Conservation (phyloP, 441 rosid species). For the Arabidopsis lyrata region DNA sequence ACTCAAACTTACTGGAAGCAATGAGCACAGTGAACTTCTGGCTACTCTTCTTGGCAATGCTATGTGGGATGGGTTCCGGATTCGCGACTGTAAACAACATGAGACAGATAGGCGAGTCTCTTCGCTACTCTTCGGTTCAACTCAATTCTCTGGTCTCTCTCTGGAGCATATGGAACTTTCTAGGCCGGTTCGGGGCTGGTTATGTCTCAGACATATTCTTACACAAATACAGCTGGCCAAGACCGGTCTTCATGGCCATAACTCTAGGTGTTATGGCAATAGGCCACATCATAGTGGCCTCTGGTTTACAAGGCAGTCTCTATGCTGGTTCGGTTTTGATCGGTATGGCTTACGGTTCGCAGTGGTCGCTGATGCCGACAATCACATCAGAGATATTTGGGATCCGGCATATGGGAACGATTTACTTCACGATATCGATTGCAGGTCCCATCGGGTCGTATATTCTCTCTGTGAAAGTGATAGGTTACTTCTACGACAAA, state of each 20-base stretch:
- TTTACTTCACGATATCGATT: constrained; percentile 67
- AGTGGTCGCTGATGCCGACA: constrained; percentile 81
- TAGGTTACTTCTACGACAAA: constrained; percentile 69
- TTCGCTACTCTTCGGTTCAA: constrained; percentile 60
- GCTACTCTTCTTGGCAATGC: constrained; percentile 80
- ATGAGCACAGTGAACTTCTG: constrained; percentile 68
- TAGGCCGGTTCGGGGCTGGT: constrained; percentile 60
- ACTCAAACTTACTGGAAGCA: constrained; percentile 61
- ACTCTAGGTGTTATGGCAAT: constrained; percentile 56
- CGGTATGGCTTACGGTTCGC: constrained; percentile 76
- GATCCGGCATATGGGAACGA: constrained; percentile 68
- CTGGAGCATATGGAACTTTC: constrained; percentile 54
- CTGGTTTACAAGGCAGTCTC: constrained; percentile 57
- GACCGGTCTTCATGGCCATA: constrained; percentile 67
- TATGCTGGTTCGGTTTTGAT: constrained; percentile 63
- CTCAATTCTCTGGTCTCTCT: constrained; percentile 59
- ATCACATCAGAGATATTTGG: constrained; percentile 75
- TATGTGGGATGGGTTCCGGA: constrained; percentile 83
- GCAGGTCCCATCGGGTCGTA: constrained; percentile 75
- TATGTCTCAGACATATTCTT: constrained; percentile 60
- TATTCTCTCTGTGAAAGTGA: constrained; percentile 64
- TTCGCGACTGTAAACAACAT: constrained; percentile 67
- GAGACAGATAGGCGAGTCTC: constrained; percentile 76
- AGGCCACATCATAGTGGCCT: constrained; percentile 57
- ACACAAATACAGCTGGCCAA: constrained; percentile 54